Conservation (phyloP, 2,329 filamentous ascomycete species). For the Fusarium neocosmosporiellum region DNA sequence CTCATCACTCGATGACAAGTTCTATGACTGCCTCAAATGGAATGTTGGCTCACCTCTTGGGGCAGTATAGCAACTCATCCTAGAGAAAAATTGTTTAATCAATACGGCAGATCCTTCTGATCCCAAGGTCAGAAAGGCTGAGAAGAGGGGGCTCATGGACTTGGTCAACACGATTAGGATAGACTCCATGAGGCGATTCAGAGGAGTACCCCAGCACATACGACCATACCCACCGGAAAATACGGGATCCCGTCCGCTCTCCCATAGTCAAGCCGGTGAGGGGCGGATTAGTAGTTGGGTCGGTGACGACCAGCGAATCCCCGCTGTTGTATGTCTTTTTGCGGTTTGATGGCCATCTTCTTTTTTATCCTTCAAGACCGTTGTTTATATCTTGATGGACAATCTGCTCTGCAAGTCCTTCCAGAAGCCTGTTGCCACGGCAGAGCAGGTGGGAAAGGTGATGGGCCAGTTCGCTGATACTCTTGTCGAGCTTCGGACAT, state of each 20-base stretch:
- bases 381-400: not conserved
- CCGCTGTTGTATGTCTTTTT: not conserved
- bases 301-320: not conserved
- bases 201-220: not conserved
- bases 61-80: not conserved
- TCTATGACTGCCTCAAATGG: not conserved
- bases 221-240: not conserved
- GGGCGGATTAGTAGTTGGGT: not conserved
- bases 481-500: not conserved
- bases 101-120: not conserved
- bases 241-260: not conserved
- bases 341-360: not conserved
- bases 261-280: not conserved
- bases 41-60: not conserved
- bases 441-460: not conserved
- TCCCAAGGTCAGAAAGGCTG: not conserved
- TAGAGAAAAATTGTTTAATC: not conserved
- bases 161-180: not conserved
- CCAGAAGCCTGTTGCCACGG: not conserved
- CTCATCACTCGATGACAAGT: not conserved
- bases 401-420: not conserved
- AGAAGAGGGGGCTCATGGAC: not conserved
- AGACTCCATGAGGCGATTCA: not conserved
- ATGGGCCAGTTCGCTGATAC: not conserved
- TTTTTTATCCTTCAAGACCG: not conserved